Evolutionary conservation across 2,329 filamentous ascomycete species (phyloP).

Genomic region (Trichophyton benhamiae): DNA sequence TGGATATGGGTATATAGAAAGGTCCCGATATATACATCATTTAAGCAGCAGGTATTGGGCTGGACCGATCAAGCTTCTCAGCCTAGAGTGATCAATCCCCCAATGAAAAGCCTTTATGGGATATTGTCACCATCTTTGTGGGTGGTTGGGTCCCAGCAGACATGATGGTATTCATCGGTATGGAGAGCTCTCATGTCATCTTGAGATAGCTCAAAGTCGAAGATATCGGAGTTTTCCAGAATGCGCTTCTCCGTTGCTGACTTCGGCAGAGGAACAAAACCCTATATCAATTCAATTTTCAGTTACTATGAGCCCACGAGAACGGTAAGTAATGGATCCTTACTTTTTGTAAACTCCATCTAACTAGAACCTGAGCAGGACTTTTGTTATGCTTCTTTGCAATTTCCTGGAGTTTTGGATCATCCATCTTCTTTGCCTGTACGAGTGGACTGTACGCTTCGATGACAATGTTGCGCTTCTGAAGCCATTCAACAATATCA

Average conservation of each 20-base stretch:
- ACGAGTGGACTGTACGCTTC: constrained; percentile 44
- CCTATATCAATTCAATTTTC: constrained; percentile 24
- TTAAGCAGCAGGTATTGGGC: background rate
- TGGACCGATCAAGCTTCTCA: background rate
- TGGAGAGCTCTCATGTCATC: constrained; percentile 47
- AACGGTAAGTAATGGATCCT: background rate
- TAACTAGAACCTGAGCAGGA: constrained; percentile 45
- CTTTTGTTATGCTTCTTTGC: constrained; percentile 47
- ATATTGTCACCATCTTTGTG: constrained; percentile 10
- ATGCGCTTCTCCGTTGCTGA: constrained; percentile 49
- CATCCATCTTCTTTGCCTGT: constrained; percentile 37
- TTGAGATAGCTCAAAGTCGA: constrained; percentile 47
- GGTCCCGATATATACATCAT: background rate
- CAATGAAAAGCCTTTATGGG: background rate
- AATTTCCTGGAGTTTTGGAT: constrained; percentile 40
- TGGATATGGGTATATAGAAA: background rate
- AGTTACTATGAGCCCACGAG: background rate
- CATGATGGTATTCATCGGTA: constrained; percentile 44
- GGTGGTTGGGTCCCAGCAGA: constrained; percentile 42
- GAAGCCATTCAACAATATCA: constrained; percentile 70
- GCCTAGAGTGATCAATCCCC: background rate
- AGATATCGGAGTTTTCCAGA: constrained; percentile 47
- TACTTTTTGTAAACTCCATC: constrained; percentile 50
- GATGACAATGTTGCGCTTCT: constrained; percentile 48
- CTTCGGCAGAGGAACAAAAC: constrained; percentile 51